Evolutionary conservation across 2,329 filamentous ascomycete species (phyloP), one percentile per base, ranked within the genome.

Genomic region (Pseudogymnoascus sp.): DNA sequence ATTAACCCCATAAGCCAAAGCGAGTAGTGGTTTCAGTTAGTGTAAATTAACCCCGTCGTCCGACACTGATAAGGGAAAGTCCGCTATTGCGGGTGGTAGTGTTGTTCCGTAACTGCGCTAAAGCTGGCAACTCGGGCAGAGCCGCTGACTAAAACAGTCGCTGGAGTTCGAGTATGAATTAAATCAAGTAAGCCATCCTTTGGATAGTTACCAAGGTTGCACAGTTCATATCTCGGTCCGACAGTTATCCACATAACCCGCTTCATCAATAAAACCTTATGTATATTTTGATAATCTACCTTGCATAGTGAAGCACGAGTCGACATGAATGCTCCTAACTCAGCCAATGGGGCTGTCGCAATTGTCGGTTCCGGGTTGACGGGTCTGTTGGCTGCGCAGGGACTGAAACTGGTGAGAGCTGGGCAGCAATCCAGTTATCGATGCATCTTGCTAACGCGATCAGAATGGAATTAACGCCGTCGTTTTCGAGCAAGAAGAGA

Each of bases 301-400:
- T 47, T 47, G 41, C 39, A 41, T 17, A 21, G 41, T 47, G 41
- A 47, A 47, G 41, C 41, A 24, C 29, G 41, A 29, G 41, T 47
- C 41, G 41, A 47, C 29, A 47, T 47, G 41, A 29, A 47, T 21
- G 41, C 41, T 15, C 41, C 41, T 15, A 47, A 47, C 41, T 29
- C 41, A 47, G 24, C 24, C 41, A 47, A 47, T 47, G 41, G 7
- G 41, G 29, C 41, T 24, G 68, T 76, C 50, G 68, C 70, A 47
- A 70, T 77, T 39, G 64, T 77, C 21, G 74, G 74, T 10, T 71
- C 74, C 21, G 74, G 74, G n/a, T 67, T 76, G 37, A 74, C 73
- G 4, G 74, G 74, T 5, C 64, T 76, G 17, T 67, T 75, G n/a
- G 66, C 67, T 5, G 74, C 73, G 4, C 74, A 76, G n/a, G 74